Evolutionary conservation across 2,329 filamentous ascomycete species (phyloP).

Genomic region (Colletotrichum orchidophilum): DNA sequence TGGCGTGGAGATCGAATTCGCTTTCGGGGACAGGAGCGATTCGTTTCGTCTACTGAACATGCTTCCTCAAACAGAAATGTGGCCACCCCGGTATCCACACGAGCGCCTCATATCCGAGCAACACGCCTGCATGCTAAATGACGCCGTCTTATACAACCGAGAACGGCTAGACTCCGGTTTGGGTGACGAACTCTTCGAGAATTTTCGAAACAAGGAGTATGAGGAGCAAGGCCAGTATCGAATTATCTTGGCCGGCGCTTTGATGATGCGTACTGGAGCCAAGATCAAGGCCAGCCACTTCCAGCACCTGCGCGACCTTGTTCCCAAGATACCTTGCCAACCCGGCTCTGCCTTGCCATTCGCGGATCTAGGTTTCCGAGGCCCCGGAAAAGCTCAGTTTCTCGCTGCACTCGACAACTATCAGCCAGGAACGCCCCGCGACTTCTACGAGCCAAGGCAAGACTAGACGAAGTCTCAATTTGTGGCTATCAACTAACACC

Average conservation of each 20-base stretch:
- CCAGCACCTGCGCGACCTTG: conserved; percentile 33
- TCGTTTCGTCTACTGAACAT: background rate
- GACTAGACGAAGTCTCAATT: background rate
- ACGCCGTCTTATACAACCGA: background rate
- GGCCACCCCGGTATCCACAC: background rate
- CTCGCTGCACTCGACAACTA: conserved; percentile 38
- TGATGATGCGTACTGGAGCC: conserved; percentile 39
- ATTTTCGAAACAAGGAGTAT: background rate
- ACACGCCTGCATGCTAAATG: background rate
- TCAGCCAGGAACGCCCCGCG: conserved; percentile 33
- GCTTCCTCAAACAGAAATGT: background rate
- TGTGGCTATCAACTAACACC: background rate
- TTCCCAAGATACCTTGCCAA: conserved; percentile 19
- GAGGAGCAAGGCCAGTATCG: conserved; percentile 29
- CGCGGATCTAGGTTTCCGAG: conserved; percentile 32
- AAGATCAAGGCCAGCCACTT: conserved; percentile 35
- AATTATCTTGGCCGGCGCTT: conserved; percentile 34
- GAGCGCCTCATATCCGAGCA: background rate
- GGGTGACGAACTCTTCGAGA: background rate
- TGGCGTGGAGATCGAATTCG: background rate
- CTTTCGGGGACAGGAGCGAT: background rate
- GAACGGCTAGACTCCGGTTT: background rate
- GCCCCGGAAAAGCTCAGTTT: conserved; percentile 35
- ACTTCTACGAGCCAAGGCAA: conserved; percentile 33
- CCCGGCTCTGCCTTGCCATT: background rate